These are phyloP conservation scores for Pichia sp. DNA, from an alignment of 1,139 yeast genomes.

Conservation along the genomic window DNA sequence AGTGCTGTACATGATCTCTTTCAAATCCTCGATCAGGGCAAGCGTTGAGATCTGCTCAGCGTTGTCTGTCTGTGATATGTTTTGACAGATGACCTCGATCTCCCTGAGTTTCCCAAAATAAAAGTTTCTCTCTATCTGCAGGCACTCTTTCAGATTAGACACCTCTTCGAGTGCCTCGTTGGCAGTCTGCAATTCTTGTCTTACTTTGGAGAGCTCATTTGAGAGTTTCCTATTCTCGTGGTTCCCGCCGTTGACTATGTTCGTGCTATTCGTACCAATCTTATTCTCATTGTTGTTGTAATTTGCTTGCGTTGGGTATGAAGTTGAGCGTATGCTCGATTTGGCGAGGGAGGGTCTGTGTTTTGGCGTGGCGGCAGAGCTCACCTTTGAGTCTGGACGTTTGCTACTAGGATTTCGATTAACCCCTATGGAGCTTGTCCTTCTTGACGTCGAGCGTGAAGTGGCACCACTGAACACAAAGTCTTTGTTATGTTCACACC, in stretches of 20 bases:
- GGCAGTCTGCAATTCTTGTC: constrained; percentile 3
- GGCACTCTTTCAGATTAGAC: constrained; percentile 34
- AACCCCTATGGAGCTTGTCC: constrained; percentile 7
- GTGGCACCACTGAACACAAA: constrained; percentile 25
- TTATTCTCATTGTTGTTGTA: background rate
- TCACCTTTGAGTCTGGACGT: background rate
- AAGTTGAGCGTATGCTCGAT: background rate
- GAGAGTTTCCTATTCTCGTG: constrained; percentile 60
- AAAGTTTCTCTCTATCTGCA: constrained; percentile 78
- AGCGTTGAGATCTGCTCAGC: constrained; percentile 21
- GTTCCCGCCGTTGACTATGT: background rate
- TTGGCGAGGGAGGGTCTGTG: background rate
- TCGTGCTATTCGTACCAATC: background rate
- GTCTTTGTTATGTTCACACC: constrained; percentile 75
- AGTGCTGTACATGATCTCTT: constrained; percentile 72
- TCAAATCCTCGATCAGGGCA: constrained; percentile 57
- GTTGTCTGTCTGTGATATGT: constrained; percentile 46
- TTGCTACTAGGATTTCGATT: background rate
- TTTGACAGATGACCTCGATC: constrained; percentile 75
- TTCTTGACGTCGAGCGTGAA: constrained; percentile 3
- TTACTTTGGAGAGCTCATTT: constrained; percentile 37
- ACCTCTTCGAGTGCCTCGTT: constrained; percentile 20
- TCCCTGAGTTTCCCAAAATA: constrained; percentile 87
- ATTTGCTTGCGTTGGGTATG: background rate
- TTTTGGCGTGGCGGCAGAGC: background rate